Evolutionary conservation across 2,329 filamentous ascomycete genomes (phyloP), one percentile per base, ranked within the genome.

Genomic region (Aschersonia sp.): DNA sequence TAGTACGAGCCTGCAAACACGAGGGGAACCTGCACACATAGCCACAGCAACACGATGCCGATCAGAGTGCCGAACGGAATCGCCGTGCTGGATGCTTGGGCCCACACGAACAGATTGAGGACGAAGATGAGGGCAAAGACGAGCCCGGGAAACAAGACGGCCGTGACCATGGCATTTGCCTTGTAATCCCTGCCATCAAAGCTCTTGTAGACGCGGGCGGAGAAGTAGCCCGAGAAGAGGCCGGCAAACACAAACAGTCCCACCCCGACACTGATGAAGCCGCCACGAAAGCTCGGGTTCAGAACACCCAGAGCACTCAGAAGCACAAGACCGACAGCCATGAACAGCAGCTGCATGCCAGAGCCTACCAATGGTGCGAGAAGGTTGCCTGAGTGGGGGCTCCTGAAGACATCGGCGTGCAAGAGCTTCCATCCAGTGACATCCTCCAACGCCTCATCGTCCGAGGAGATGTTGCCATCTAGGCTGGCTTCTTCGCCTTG

Each of bases 41-140:
- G 76, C 87, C 87, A 94, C 6, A 94, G 74, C 4, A 80, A 68
- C 22, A 87, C 64, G 3, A 94, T 76, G 6, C 71, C 83, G 33
- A 92, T 59, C 4, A 94, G 71, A 0, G 86, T 92, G 35, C 82
- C 76, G 55, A 94, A 89, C 0, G 87, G 87, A 35, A 94, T 81
- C 1, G 87, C 87, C 1, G 87, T 94, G 62, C 84, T 89, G 9
- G 85, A 92, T 0, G 87, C 85, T 64, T 94, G 86, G 1, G 86
- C 82, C 87, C 87, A 94, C 50, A 92, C 85, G 60, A 94, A 94
- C 8, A 94, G 71, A 61, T 94, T 94, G 50, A 94, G 73, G 45
- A 90, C 73, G 64, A 94, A 87, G 37, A 89, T 68, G 32, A 85
- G 72, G 7, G 73, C 70, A 59, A 94, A 94, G 1, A 85, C 67